Evolutionary conservation across 805 yeast species (phyloP).

Genomic region (Lachancea mirantina): DNA sequence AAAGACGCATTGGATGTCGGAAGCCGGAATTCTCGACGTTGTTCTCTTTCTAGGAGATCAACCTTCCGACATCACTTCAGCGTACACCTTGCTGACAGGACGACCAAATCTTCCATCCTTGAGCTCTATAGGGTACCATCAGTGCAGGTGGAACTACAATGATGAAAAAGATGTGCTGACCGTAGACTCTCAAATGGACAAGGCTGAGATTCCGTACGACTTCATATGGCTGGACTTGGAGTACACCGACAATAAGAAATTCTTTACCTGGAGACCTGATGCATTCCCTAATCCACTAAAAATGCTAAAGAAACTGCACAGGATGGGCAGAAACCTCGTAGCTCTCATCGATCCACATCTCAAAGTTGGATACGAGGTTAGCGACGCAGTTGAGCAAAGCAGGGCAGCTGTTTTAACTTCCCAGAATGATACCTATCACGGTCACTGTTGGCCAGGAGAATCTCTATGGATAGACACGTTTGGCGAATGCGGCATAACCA

Average conservation of each 20-base stretch:
- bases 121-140: conserved; percentile 86
- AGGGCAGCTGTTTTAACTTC: conserved; percentile 42
- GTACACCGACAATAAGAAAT: conserved; percentile 78
- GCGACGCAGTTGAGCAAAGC: conserved; percentile 41
- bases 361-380: conserved; percentile 60
- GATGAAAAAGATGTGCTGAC: conserved; percentile 79
- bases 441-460: conserved; percentile 98
- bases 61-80: conserved; percentile 47
- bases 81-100: conserved; percentile 71
- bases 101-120: conserved; percentile 62
- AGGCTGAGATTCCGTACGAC: conserved; percentile 73
- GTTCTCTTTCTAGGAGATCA: conserved; percentile 51
- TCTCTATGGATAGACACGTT: conserved; percentile 89
- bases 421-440: conserved; percentile 49
- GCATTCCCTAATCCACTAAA: conserved; percentile 66
- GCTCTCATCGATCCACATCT: conserved; percentile 89
- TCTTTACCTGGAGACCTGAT: conserved; percentile 82
- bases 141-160: conserved; percentile 96
- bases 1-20: conserved; percentile 88
- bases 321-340: conserved; percentile 73
- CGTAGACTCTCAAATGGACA: conserved; percentile 64
- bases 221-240: conserved; percentile 93
- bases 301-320: conserved; percentile 59
- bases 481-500: conserved; percentile 49
- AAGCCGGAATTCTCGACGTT: conserved; percentile 75